phyloP scores from a whole-genome alignment of 768 basidiomycete genomes.

The Panaeolus cyanescens region DNA sequence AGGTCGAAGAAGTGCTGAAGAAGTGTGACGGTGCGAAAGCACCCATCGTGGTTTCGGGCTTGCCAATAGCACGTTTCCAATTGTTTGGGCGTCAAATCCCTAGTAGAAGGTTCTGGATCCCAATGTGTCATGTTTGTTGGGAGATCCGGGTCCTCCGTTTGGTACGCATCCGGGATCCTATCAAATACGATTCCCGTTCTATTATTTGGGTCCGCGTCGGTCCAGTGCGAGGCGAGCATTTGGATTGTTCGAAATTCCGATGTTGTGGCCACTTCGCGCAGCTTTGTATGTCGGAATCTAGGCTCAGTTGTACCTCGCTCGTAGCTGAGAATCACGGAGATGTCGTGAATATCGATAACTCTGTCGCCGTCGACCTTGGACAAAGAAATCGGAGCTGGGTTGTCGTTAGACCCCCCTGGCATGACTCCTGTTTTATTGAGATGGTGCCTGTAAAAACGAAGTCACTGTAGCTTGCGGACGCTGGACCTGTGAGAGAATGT shows the following conservation, averaged over 20 bases:
- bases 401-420: no score
- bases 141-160: constrained; percentile 15
- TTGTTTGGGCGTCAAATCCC: constrained; percentile 13
- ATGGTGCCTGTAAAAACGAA: no score
- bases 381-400: not conserved
- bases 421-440: no score
- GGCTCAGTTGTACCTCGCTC: constrained; percentile 2
- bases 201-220: not conserved
- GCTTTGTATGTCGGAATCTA: not conserved
- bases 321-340: not conserved
- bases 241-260: not conserved
- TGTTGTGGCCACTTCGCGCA: not conserved
- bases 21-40: constrained; percentile 15
- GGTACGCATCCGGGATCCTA: not conserved
- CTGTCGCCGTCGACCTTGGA: not conserved
- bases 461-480: no score
- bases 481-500: no score
- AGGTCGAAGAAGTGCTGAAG: constrained; percentile 25
- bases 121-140: constrained; percentile 18
- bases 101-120: not conserved
- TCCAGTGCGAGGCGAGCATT: not conserved
- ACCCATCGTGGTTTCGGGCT: constrained; percentile 22
- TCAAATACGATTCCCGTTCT: not conserved
- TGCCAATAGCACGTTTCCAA: constrained; percentile 24
- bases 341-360: not conserved